Percentiles rank a stretch among this genome's conserved stretches.
phyloP scores from a whole-genome alignment of 2,329 filamentous ascomycete species.

The Aspergillus japonicus region DNA sequence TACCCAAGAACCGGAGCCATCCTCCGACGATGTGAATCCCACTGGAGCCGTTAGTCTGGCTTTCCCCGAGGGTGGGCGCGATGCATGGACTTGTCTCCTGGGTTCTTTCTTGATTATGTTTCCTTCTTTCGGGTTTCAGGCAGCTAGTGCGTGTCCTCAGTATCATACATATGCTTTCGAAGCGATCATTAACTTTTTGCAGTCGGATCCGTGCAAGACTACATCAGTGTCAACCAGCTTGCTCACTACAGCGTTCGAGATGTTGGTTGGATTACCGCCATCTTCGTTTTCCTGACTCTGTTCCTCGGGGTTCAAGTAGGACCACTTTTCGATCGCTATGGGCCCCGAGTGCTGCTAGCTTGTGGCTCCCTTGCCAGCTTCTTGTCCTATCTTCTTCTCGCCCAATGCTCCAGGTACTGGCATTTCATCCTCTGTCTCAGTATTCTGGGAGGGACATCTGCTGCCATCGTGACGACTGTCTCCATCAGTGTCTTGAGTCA shows the following conservation, averaged over 20 bases:
- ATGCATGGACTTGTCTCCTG: conserved; percentile 36
- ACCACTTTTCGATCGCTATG: conserved; percentile 34
- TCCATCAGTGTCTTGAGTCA: conserved; percentile 40
- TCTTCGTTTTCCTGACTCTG: conserved; percentile 48
- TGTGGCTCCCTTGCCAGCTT: conserved; percentile 40
- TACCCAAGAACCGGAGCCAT: too few species aligned
- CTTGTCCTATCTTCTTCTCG: conserved; percentile 47
- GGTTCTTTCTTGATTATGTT: conserved; percentile 39
- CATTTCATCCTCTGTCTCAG: conserved; percentile 47
- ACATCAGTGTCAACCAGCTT: conserved; percentile 48
- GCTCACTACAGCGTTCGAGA: conserved; percentile 43
- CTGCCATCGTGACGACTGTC: conserved; percentile 39
- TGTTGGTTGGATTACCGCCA: conserved; percentile 52
- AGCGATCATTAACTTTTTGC: conserved; percentile 1
- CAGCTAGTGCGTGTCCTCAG: conserved; percentile 23
- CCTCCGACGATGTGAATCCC: not conserved
- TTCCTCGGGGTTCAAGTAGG: conserved; percentile 51
- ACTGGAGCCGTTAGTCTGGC: conserved; percentile 15
- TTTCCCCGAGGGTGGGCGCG: conserved; percentile 32
- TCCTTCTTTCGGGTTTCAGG: conserved; percentile 49
- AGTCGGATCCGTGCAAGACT: conserved; percentile 51
- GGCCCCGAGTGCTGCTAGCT: conserved; percentile 43
- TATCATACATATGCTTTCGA: not conserved
- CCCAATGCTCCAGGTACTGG: conserved; percentile 49
- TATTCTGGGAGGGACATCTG: conserved; percentile 36